These are phyloP conservation scores for Aquanectria penicillioides DNA, from an alignment of 2,329 filamentous ascomycete species.

Conservation along the genomic window DNA sequence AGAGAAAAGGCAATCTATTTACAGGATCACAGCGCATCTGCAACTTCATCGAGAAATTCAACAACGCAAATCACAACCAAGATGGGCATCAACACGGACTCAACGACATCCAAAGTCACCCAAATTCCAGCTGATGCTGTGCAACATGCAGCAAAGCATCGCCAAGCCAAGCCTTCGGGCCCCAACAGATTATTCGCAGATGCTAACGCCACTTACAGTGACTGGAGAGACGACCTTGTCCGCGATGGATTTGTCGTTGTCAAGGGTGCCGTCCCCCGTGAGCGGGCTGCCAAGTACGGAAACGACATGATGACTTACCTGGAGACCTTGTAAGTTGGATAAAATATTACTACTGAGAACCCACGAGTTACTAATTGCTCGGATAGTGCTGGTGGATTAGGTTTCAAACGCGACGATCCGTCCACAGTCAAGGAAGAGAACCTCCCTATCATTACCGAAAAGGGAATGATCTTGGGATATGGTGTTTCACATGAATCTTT, in stretches of 20 bases:
- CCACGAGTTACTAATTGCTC: not conserved
- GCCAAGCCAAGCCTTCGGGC: not conserved
- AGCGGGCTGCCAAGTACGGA: slow-evolving; percentile 5
- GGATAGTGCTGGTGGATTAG: slow-evolving; percentile 1
- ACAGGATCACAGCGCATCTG: no score
- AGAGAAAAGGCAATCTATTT: no score
- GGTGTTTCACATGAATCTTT: slow-evolving; percentile 57
- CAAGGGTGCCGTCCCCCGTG: slow-evolving; percentile 15
- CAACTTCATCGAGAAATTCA: no score
- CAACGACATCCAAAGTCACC: no score
- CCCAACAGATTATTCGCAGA: not conserved
- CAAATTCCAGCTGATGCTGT: no score
- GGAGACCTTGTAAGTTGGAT: slow-evolving; percentile 18
- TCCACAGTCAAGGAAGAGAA: slow-evolving; percentile 8
- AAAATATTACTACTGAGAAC: not conserved
- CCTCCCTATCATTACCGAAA: slow-evolving; percentile 42
- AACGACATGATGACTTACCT: slow-evolving; percentile 6
- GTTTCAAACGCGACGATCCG: slow-evolving; percentile 11
- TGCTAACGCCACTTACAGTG: not conserved
- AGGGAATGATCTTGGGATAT: slow-evolving; percentile 58
- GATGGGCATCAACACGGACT: no score
- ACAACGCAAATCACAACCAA: no score
- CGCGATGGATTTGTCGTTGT: slow-evolving; percentile 11
- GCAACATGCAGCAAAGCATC: no score
- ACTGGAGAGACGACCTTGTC: slow-evolving; percentile 17